Evolutionary conservation across 1,284 basidiomycete species (phyloP).

Genomic region (Marasmius sp.): DNA sequence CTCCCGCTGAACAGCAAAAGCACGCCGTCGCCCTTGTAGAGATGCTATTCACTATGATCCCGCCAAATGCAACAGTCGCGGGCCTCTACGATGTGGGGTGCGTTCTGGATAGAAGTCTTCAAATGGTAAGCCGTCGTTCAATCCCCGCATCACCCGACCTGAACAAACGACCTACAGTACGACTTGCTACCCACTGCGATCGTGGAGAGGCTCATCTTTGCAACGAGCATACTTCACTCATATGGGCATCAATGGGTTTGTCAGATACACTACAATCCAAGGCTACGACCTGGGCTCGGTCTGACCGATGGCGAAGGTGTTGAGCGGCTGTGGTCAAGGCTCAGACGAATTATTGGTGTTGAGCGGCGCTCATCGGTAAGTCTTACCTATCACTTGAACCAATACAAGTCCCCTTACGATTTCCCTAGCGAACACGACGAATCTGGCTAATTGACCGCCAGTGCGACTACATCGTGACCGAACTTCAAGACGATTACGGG

Average conservation of each 20-base stretch:
- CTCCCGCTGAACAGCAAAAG: constrained; percentile 41
- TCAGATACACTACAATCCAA: background rate
- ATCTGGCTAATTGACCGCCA: background rate
- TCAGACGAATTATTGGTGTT: background rate
- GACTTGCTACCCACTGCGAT: background rate
- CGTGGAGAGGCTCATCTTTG: constrained; percentile 20
- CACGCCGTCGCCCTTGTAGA: constrained; percentile 34
- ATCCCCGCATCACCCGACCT: background rate
- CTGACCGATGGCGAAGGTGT: background rate
- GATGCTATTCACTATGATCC: constrained; percentile 27
- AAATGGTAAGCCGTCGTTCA: constrained; percentile 22
- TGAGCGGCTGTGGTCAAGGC: background rate
- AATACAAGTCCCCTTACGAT: background rate
- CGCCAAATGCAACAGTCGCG: constrained; percentile 28
- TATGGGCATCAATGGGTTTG: background rate
- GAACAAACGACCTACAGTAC: background rate
- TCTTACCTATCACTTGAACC: background rate
- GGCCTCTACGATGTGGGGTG: too few relatives aligned
- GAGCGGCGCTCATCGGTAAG: background rate
- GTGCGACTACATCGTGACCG: too few relatives aligned
- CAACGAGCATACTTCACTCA: constrained; percentile 34
- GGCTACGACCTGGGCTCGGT: background rate
- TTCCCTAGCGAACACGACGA: background rate
- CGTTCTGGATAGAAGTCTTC: constrained; percentile 31
- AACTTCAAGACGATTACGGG: background rate